Percentiles rank a stretch among this genome's conserved stretches.
These are phyloP conservation scores for Macroventuria anomochaeta DNA, from an alignment of 2,329 filamentous ascomycete genomes.

Conservation along the genomic window DNA sequence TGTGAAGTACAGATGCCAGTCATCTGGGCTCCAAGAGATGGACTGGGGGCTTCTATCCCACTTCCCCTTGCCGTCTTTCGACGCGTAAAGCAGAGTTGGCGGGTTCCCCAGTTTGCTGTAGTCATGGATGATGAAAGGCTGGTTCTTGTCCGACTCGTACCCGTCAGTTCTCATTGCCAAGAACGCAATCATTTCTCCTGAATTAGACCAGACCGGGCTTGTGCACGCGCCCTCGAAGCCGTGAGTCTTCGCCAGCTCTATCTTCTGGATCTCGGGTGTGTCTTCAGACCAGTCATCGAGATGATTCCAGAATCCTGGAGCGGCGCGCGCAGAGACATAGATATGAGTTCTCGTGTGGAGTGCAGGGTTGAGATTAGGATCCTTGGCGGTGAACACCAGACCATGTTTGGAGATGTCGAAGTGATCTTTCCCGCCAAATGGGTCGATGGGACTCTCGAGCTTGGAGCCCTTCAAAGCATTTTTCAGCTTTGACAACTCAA, in stretches of 20 bases:
- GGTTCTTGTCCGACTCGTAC: constrained; percentile 82
- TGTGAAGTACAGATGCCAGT: constrained; percentile 70
- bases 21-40: constrained; percentile 60
- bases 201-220: constrained; percentile 74
- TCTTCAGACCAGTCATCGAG: constrained; percentile 17
- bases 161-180: constrained; percentile 76
- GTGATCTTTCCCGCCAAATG: constrained; percentile 80
- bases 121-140: constrained; percentile 69
- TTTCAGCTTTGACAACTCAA: constrained; percentile 56
- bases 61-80: constrained; percentile 66
- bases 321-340: constrained; percentile 67
- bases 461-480: constrained; percentile 68
- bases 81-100: constrained; percentile 57
- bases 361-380: constrained; percentile 72
- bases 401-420: constrained; percentile 75
- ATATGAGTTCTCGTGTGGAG: constrained; percentile 82
- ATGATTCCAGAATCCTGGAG: constrained; percentile 62
- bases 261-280: constrained; percentile 52
- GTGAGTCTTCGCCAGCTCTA: constrained; percentile 63
- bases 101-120: constrained; percentile 61
- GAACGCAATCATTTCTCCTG: constrained; percentile 75
- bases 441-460: constrained; percentile 72
- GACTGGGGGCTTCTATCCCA: constrained; percentile 63
- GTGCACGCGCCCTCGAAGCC: constrained; percentile 69
- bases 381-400: constrained; percentile 77